These are phyloP conservation scores for Luffa aegyptiaca DNA, from an alignment of 306 rosid species.

Conservation along the genomic window DNA sequence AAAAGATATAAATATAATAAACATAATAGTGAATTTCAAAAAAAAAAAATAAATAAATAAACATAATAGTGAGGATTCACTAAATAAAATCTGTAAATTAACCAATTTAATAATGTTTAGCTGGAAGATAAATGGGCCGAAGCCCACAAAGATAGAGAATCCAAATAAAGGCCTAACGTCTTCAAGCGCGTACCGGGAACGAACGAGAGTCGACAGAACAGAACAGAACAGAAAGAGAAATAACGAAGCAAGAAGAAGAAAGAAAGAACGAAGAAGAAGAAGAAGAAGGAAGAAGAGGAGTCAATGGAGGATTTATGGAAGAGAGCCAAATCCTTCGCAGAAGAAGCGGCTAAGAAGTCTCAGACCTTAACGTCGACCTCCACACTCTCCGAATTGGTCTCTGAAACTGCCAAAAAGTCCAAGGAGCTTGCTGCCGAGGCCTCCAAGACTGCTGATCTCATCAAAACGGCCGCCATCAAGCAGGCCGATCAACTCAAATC, in stretches of 20 bases:
- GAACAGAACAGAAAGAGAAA: background rate
- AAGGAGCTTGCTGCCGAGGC: conserved; percentile 91
- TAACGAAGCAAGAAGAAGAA: background rate
- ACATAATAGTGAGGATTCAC: no score
- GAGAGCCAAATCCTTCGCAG: conserved; percentile 79
- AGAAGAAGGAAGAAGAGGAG: background rate
- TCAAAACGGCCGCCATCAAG: conserved; percentile 68
- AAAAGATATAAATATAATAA: no score
- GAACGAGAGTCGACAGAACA: background rate
- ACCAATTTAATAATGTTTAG: background rate
- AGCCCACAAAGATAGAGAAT: background rate
- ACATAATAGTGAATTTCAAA: no score
- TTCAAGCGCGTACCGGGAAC: background rate
- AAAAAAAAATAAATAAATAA: no score
- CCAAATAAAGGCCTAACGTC: background rate
- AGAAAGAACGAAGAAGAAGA: background rate
- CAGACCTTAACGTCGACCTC: conserved; percentile 47
- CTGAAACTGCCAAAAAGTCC: conserved; percentile 90
- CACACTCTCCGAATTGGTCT: conserved; percentile 72
- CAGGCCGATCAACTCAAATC: conserved; percentile 91
- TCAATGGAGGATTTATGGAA: conserved; percentile 89
- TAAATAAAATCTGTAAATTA: background rate
- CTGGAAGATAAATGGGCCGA: background rate
- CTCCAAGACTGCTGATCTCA: conserved; percentile 76
- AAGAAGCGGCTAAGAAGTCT: conserved; percentile 87